Conservation (phyloP, 768 basidiomycete species). For the Kwoniella sp. region DNA sequence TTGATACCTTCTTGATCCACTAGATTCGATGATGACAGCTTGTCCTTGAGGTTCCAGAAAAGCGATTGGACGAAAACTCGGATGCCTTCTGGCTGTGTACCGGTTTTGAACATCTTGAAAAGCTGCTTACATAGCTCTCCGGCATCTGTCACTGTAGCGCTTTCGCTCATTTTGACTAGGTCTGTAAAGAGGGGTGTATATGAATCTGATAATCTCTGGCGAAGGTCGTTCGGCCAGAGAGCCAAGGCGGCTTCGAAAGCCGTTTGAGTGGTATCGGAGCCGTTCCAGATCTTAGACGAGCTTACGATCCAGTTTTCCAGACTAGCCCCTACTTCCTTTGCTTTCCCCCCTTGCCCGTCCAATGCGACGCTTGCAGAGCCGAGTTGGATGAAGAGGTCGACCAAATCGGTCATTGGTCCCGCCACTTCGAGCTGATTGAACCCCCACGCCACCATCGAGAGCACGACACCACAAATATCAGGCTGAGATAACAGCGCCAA, state of each 20-base stretch:
- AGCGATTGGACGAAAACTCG: conserved; percentile 57
- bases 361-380: conserved; percentile 20
- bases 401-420: conserved; percentile 58
- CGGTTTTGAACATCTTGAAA: conserved; percentile 1
- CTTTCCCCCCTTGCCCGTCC: not conserved
- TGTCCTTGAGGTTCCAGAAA: conserved; percentile 84
- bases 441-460: conserved; percentile 78
- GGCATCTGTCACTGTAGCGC: conserved; percentile 6
- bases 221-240: conserved; percentile 18
- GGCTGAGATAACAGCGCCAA: conserved; percentile 67
- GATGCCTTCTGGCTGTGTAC: conserved; percentile 6
- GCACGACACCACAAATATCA: conserved; percentile 69
- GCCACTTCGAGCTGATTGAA: conserved; percentile 57
- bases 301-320: conserved; percentile 24
- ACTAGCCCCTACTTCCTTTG: conserved; percentile 1
- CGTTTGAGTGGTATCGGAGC: not conserved
- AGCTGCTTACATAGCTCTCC: conserved; percentile 26
- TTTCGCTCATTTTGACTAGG: conserved; percentile 11
- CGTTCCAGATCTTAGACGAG: conserved; percentile 3
- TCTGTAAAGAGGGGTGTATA: conserved; percentile 19
- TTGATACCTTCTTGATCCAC: conserved; percentile 11
- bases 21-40: conserved; percentile 61
- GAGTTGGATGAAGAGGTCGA: conserved; percentile 71
- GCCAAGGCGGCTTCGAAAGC: conserved; percentile 22
- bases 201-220: conserved; percentile 1